Evolutionary conservation across 2,329 filamentous ascomycete genomes (phyloP).

Genomic region (Alternaria rosae): DNA sequence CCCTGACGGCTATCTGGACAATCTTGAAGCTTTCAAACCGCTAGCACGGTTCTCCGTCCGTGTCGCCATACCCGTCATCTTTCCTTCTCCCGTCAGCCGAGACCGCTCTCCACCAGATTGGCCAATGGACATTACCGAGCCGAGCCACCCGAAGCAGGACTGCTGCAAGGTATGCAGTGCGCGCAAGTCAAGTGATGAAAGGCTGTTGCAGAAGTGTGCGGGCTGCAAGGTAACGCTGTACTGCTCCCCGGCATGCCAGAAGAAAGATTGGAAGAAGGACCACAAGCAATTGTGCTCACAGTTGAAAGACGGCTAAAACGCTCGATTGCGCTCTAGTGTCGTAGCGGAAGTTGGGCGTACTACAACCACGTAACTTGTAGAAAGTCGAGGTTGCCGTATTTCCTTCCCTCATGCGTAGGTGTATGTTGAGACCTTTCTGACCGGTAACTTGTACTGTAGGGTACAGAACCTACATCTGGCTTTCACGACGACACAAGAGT

Average conservation of each 20-base stretch:
- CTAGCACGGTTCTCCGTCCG: too few species aligned
- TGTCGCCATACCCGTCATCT: not conserved
- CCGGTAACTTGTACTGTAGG: too few species aligned
- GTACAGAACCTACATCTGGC: not conserved
- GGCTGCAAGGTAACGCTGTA: not conserved
- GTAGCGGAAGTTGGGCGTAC: not conserved
- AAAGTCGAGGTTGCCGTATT: too few species aligned
- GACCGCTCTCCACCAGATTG: too few species aligned
- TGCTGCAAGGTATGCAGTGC: too few species aligned
- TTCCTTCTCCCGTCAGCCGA: not conserved
- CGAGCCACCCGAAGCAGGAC: too few species aligned
- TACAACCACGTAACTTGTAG: not conserved
- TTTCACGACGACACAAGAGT: not conserved
- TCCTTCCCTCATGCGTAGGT: too few species aligned
- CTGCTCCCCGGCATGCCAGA: not conserved
- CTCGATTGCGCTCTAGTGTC: not conserved
- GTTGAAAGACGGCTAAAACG: not conserved
- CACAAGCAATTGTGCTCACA: not conserved
- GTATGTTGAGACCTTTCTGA: too few species aligned
- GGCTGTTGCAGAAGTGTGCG: too few species aligned
- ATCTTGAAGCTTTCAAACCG: too few species aligned
- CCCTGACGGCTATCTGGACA: not conserved
- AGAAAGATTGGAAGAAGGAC: not conserved
- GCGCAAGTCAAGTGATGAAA: too few species aligned
- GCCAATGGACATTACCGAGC: too few species aligned